phyloP scores from a whole-genome alignment of 805 yeast genomes.

The Debaryomyces hansenii region DNA sequence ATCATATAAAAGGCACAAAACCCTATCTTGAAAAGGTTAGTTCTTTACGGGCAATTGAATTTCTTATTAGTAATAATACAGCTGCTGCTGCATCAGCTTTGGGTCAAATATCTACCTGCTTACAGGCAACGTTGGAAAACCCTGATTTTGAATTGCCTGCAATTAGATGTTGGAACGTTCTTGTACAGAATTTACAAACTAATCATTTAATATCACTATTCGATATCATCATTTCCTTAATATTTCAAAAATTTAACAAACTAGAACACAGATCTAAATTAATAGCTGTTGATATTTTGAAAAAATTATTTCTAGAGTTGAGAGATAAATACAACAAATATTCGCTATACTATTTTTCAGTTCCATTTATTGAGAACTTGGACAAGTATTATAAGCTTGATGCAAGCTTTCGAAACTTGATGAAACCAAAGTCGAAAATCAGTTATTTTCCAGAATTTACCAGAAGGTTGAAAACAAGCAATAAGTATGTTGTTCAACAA shows the following conservation, averaged over 20 bases:
- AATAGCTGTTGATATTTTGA: conserved; percentile 54
- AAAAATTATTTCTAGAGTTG: conserved; percentile 29
- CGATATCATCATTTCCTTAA: conserved; percentile 71
- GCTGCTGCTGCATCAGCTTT: conserved; percentile 55
- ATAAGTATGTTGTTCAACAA: conserved; percentile 70
- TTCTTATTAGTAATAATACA: conserved; percentile 58
- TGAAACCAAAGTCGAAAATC: conserved; percentile 29
- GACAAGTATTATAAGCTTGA: conserved; percentile 18
- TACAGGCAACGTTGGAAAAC: conserved; percentile 75
- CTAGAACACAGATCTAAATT: conserved; percentile 51
- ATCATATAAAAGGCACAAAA: conserved; percentile 68
- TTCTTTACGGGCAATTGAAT: conserved; percentile 72
- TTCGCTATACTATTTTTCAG: conserved; percentile 53
- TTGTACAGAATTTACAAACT: conserved; percentile 57
- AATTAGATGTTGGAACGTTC: conserved; percentile 64
- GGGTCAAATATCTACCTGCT: conserved; percentile 83
- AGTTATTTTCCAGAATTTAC: conserved; percentile 52
- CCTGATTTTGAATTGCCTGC: conserved; percentile 60
- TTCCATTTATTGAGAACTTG: conserved; percentile 46
- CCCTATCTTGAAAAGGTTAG: conserved; percentile 71
- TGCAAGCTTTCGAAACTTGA: conserved; percentile 26
- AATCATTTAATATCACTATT: conserved; percentile 63
- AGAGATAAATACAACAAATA: conserved; percentile 38
- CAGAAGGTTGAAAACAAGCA: conserved; percentile 58
- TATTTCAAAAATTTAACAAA: conserved; percentile 63